Evolutionary conservation across 2,329 filamentous ascomycete genomes (phyloP).

Genomic region (Botrytis elliptica): DNA sequence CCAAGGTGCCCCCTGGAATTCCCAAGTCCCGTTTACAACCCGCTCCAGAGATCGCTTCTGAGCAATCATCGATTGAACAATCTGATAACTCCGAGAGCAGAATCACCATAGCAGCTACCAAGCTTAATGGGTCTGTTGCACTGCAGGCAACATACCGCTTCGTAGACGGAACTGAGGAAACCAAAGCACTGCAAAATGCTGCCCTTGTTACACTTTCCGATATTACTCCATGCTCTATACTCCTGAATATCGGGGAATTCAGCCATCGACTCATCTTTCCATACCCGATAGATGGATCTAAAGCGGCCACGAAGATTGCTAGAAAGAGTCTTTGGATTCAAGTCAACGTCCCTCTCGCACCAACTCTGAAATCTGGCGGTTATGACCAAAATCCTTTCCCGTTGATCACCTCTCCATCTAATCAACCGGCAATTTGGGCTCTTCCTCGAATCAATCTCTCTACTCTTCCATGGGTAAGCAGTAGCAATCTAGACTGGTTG

Average conservation of each 20-base stretch:
- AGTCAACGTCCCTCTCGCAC: conserved; percentile 7
- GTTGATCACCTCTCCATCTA: background rate
- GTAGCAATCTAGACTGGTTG: background rate
- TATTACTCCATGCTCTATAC: conserved; percentile 13
- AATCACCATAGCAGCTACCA: background rate
- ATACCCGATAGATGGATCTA: conserved; percentile 3
- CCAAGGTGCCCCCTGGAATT: conserved; percentile 1
- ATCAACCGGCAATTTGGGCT: background rate
- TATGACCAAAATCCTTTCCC: conserved; percentile 11
- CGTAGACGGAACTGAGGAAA: background rate
- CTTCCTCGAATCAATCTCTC: background rate
- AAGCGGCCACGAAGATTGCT: conserved; percentile 3
- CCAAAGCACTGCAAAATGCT: conserved; percentile 8
- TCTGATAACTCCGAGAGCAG: background rate
- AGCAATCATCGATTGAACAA: background rate
- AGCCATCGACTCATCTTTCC: conserved; percentile 11
- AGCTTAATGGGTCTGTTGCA: background rate
- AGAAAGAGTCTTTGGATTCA: conserved; percentile 16
- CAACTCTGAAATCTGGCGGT: background rate
- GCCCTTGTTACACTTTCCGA: conserved; percentile 6
- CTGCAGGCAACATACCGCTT: conserved; percentile 1
- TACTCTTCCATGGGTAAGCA: background rate
- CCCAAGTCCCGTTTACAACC: background rate
- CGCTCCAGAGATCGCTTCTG: background rate
- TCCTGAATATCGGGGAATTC: conserved; percentile 4